phyloP scores from a whole-genome alignment of 345 rosid species.

The Nephelium lappaceum region DNA sequence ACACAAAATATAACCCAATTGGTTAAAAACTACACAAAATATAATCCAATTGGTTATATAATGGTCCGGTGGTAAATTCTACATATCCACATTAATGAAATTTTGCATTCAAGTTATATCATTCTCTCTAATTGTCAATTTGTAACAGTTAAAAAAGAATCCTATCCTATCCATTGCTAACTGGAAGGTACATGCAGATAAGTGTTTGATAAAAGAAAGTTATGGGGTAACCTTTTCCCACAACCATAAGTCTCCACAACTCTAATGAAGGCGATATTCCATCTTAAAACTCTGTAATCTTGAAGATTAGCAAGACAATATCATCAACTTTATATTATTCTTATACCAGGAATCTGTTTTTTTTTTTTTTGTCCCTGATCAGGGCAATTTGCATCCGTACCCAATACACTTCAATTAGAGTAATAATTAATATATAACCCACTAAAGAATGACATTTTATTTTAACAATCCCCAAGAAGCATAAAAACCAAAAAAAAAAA shows the following conservation, averaged over 20 bases:
- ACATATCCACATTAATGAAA: too few species aligned
- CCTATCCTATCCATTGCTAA: neutral
- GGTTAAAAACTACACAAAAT: too few species aligned
- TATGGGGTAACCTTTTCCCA: neutral
- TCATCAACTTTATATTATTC: constrained; percentile 25
- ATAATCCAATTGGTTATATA: too few species aligned
- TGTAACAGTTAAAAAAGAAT: too few species aligned
- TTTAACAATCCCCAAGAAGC: constrained; percentile 14
- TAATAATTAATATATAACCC: neutral
- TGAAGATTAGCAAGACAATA: constrained; percentile 21
- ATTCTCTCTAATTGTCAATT: too few species aligned
- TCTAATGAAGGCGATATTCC: constrained; percentile 7
- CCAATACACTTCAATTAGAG: neutral
- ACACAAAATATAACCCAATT: too few species aligned
- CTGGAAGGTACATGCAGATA: too few species aligned
- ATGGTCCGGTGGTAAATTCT: too few species aligned
- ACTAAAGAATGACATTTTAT: neutral
- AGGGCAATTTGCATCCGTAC: neutral
- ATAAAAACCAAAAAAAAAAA: constrained; percentile 1
- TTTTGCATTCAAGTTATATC: too few species aligned
- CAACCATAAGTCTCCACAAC: neutral
- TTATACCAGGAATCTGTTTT: neutral
- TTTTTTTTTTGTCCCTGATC: neutral
- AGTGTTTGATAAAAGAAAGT: neutral
- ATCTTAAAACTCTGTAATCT: constrained; percentile 18